These are phyloP conservation scores for Solanum phureja DNA, from an alignment of 257 asterid species.

Conservation along the genomic window DNA sequence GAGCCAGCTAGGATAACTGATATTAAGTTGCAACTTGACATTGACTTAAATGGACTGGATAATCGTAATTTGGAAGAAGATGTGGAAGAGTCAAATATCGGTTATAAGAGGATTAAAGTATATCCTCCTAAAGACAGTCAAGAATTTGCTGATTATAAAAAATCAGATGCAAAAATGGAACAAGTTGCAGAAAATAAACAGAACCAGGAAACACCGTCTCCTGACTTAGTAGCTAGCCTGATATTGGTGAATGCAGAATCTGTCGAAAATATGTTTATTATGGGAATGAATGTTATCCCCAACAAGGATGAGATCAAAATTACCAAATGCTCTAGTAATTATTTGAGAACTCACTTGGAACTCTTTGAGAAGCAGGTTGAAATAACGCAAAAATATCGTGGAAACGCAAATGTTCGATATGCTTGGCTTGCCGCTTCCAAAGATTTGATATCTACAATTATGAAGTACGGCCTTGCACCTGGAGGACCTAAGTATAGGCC, in stretches of 20 bases:
- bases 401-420: slow-evolving; percentile 58
- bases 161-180: slow-evolving; percentile 20
- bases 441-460: slow-evolving; percentile 30
- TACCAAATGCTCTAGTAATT: slow-evolving; percentile 21
- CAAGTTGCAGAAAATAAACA: slow-evolving; percentile 18
- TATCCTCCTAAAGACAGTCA: slow-evolving; percentile 14
- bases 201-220: slow-evolving; percentile 10
- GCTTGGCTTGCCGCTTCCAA: slow-evolving; percentile 87
- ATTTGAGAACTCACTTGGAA: slow-evolving; percentile 41
- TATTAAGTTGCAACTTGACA: slow-evolving; percentile 61
- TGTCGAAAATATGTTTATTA: slow-evolving; percentile 38
- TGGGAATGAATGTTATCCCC: slow-evolving; percentile 25
- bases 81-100: slow-evolving; percentile 58
- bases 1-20: slow-evolving; percentile 27
- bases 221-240: slow-evolving; percentile 3
- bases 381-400: slow-evolving; percentile 51
- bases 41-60: slow-evolving; percentile 48
- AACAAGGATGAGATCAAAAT: slow-evolving; percentile 34
- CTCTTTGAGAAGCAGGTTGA: slow-evolving; percentile 71
- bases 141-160: slow-evolving; percentile 16
- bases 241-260: slow-evolving; percentile 22
- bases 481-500: slow-evolving; percentile 24
- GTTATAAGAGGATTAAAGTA: slow-evolving; percentile 22
- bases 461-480: slow-evolving; percentile 55
- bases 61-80: slow-evolving; percentile 36